Conservation (phyloP, 768 basidiomycete species). For the Suillus sp. region DNA sequence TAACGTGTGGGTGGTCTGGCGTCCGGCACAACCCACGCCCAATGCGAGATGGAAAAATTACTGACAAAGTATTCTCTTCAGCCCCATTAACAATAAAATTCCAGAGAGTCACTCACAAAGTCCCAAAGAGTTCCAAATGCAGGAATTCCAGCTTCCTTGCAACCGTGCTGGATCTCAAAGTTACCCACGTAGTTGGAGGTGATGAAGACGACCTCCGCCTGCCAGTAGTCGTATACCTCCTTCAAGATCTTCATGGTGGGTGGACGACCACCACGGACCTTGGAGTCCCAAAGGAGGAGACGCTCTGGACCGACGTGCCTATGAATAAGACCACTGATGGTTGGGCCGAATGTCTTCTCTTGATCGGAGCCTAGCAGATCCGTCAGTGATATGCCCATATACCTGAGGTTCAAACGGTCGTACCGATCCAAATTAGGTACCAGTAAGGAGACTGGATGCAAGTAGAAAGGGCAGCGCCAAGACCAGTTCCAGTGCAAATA, state of each 20-base stretch:
- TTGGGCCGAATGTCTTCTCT: slow-evolving; percentile 83
- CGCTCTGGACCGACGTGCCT: slow-evolving; percentile 74
- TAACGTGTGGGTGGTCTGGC: background rate
- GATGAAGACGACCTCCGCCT: slow-evolving; percentile 82
- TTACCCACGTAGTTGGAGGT: slow-evolving; percentile 84
- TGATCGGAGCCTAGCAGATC: slow-evolving; percentile 67
- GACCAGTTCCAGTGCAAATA: slow-evolving; percentile 80
- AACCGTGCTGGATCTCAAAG: slow-evolving; percentile 77
- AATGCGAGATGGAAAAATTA: slow-evolving; percentile 20
- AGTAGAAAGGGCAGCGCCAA: slow-evolving; percentile 78
- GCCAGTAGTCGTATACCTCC: slow-evolving; percentile 67
- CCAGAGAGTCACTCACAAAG: slow-evolving; percentile 43
- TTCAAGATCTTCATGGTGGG: slow-evolving; percentile 77
- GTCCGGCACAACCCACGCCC: slow-evolving; percentile 12
- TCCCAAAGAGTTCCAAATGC: slow-evolving; percentile 75
- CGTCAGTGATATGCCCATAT: slow-evolving; percentile 16
- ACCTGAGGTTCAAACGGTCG: slow-evolving; percentile 18
- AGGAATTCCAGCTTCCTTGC: slow-evolving; percentile 68
- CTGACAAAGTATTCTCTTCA: slow-evolving; percentile 20
- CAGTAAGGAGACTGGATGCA: slow-evolving; percentile 76
- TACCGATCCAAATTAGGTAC: slow-evolving; percentile 81
- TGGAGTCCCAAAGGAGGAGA: slow-evolving; percentile 77
- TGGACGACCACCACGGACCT: slow-evolving; percentile 70
- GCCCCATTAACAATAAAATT: slow-evolving; percentile 3
- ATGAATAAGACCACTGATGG: slow-evolving; percentile 72